Percentiles rank a stretch among this genome's conserved stretches.
phyloP scores from a whole-genome alignment of 2,329 filamentous ascomycete species.

The Botrytis paeoniae region DNA sequence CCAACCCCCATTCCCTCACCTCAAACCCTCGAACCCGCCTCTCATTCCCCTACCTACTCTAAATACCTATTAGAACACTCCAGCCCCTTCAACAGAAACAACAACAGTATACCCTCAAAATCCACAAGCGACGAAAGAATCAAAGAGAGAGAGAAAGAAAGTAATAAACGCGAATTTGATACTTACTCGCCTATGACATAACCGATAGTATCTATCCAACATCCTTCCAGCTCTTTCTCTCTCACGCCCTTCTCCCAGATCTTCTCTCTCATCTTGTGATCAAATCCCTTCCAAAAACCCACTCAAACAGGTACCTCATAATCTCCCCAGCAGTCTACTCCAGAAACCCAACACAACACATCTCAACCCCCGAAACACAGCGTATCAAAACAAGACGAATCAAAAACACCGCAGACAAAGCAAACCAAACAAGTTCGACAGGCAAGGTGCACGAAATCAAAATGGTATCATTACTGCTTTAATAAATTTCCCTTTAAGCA shows the following conservation, averaged over 20 bases:
- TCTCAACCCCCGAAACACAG: background rate
- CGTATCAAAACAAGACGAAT: background rate
- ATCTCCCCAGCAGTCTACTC: background rate
- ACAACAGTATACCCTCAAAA: too few species aligned
- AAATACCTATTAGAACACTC: background rate
- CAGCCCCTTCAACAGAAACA: background rate
- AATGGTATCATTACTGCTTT: slow-evolving; percentile 18
- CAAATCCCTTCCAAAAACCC: background rate
- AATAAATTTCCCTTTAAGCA: background rate
- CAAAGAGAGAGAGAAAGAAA: too few species aligned
- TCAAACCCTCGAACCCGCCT: background rate
- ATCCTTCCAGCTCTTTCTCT: background rate
- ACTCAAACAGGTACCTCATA: background rate
- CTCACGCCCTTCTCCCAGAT: background rate
- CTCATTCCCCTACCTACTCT: background rate
- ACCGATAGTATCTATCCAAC: background rate
- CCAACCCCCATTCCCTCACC: background rate
- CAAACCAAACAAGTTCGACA: background rate
- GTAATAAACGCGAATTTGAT: background rate
- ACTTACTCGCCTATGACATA: background rate
- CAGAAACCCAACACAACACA: background rate
- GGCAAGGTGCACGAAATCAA: background rate
- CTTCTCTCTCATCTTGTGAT: background rate
- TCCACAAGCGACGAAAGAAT: background rate
- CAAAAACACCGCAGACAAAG: background rate